Conservation (phyloP, 164 flowering plant genomes). For the Aristolochia contorta region DNA sequence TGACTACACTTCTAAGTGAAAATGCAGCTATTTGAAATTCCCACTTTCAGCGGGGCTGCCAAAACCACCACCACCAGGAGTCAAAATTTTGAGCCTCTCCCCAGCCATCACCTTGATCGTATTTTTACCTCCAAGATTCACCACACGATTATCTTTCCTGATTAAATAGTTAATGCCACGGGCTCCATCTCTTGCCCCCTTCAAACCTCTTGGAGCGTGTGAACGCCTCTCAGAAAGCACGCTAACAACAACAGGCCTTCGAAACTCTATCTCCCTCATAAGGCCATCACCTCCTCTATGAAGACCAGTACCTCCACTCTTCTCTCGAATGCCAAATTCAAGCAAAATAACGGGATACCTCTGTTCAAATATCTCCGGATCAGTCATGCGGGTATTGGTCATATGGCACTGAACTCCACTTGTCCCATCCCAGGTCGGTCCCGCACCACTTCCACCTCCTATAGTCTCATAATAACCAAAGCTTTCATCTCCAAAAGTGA, state of each 20-base stretch:
- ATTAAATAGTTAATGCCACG: conserved; percentile 77
- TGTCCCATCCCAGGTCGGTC: conserved; percentile 90
- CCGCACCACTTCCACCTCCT: conserved; percentile 98
- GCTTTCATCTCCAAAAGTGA: conserved; percentile 86
- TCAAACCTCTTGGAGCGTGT: conserved; percentile 86
- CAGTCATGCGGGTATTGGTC: conserved; percentile 98
- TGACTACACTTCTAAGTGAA: too few species aligned
- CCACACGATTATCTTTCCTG: conserved; percentile 49
- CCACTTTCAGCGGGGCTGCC: conserved; percentile 29
- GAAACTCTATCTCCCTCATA: conserved; percentile 86
- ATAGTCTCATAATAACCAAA: conserved; percentile 98
- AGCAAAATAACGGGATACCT: conserved; percentile 87
- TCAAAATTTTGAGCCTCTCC: conserved; percentile 72
- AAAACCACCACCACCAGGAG: conserved; percentile 99
- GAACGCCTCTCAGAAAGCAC: conserved; percentile 96
- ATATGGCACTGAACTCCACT: conserved; percentile 97
- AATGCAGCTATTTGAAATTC: too few species aligned
- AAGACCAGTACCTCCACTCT: conserved; percentile 77
- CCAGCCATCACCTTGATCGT: conserved; percentile 67
- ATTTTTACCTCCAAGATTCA: conserved; percentile 91
- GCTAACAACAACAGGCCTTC: conserved; percentile 72
- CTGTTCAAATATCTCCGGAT: conserved; percentile 97
- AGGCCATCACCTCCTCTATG: conserved; percentile 92
- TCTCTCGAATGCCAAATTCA: conserved; percentile 66
- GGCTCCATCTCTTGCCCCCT: conserved; percentile 76